Percentiles rank a stretch among this genome's conserved stretches.
Evolutionary conservation across 805 yeast genomes (phyloP).

Genomic region (Naumovozyma castellii): DNA sequence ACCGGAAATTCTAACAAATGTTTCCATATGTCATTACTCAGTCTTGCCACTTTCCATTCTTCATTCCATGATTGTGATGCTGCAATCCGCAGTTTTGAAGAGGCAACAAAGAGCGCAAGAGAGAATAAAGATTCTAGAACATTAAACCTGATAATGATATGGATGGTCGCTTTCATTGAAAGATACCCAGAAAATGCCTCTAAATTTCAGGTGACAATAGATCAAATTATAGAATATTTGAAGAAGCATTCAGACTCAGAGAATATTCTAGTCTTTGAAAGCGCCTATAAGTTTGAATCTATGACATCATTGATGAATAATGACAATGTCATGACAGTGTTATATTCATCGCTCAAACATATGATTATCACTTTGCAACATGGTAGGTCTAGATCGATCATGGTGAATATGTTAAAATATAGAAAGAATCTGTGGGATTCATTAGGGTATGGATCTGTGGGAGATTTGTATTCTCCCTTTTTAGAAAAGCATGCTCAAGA

Average conservation of each 20-base stretch:
- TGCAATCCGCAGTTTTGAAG: slow-evolving; percentile 73
- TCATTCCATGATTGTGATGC: slow-evolving; percentile 56
- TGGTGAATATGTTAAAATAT: slow-evolving; percentile 2
- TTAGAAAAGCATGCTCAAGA: background rate
- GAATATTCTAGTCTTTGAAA: slow-evolving; percentile 33
- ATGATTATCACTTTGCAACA: slow-evolving; percentile 46
- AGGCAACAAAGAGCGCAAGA: slow-evolving; percentile 79
- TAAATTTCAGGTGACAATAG: slow-evolving; percentile 46
- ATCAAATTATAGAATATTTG: slow-evolving; percentile 54
- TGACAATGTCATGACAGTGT: slow-evolving; percentile 34
- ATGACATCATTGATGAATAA: slow-evolving; percentile 45
- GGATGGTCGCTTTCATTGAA: slow-evolving; percentile 64
- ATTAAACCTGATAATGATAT: slow-evolving; percentile 59
- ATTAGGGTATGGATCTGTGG: slow-evolving; percentile 13
- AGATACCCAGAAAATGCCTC: slow-evolving; percentile 52
- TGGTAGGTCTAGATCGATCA: slow-evolving; percentile 4
- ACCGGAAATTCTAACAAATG: slow-evolving; percentile 52
- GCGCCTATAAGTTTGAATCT: slow-evolving; percentile 60
- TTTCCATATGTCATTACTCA: slow-evolving; percentile 69
- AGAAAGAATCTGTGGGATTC: slow-evolving; percentile 12
- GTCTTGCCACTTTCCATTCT: slow-evolving; percentile 62
- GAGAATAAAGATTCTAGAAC: slow-evolving; percentile 72
- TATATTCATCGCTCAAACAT: slow-evolving; percentile 52
- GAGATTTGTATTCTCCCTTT: slow-evolving; percentile 10
- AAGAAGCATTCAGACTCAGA: slow-evolving; percentile 26